These are phyloP conservation scores for Xylariaceae sp. DNA, from an alignment of 2,329 filamentous ascomycete genomes.

Conservation along the genomic window DNA sequence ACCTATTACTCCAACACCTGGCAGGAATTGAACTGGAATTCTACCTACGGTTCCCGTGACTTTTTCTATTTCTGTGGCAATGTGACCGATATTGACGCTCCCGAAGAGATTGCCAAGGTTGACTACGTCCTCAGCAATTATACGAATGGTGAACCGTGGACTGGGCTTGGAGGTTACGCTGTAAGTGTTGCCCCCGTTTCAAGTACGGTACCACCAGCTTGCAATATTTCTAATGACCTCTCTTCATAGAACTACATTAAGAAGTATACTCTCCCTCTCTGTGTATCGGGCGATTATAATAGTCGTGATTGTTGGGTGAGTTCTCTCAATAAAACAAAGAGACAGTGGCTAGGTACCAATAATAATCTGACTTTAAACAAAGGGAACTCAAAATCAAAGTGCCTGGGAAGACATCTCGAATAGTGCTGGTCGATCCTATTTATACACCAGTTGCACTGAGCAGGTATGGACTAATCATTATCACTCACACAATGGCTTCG, in stretches of 20 bases:
- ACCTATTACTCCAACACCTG: constrained; percentile 58
- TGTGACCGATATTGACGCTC: constrained; percentile 54
- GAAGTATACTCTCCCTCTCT: constrained; percentile 51
- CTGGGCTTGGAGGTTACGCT: constrained; percentile 58
- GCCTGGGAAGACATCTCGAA: constrained; percentile 54
- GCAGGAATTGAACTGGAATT: constrained; percentile 60
- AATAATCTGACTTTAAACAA: constrained; percentile 2
- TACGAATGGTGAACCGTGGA: constrained; percentile 57
- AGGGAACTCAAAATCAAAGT: constrained; percentile 45
- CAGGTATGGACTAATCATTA: constrained; percentile 33
- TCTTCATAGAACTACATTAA: constrained; percentile 52
- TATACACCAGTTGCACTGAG: constrained; percentile 58
- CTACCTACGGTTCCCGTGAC: constrained; percentile 49
- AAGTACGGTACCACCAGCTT: background rate
- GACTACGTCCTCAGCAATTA: constrained; percentile 56
- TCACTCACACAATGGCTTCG: background rate
- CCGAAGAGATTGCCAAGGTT: constrained; percentile 50
- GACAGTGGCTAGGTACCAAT: background rate
- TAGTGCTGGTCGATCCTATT: constrained; percentile 50
- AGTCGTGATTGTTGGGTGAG: constrained; percentile 53
- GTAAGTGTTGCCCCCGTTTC: constrained; percentile 9
- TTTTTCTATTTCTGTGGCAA: constrained; percentile 61
- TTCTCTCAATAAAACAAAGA: too few species aligned
- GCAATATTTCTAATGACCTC: constrained; percentile 4
- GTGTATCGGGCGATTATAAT: constrained; percentile 49